A percentile compares a stretch with the other conserved stretches of the same genome.
These are phyloP conservation scores for Periconia macrospinosa DNA, from an alignment of 2,329 filamentous ascomycete genomes.

Conservation along the genomic window DNA sequence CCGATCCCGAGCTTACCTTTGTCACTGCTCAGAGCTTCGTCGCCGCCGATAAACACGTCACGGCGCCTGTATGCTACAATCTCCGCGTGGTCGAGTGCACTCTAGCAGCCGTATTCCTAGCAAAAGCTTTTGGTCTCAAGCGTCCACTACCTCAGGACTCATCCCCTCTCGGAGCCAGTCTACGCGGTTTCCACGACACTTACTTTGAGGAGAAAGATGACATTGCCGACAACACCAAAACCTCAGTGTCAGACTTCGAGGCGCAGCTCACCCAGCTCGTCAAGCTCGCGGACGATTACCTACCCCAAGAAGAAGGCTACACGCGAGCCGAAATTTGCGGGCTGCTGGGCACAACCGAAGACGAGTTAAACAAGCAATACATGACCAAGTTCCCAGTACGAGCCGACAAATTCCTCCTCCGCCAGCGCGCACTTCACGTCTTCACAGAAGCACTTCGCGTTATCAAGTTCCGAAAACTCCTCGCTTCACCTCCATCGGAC, in stretches of 20 bases:
- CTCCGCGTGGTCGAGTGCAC: slow-evolving; percentile 94
- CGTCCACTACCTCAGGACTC: slow-evolving; percentile 70
- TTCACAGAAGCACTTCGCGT: slow-evolving; percentile 88
- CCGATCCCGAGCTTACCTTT: slow-evolving; percentile 82
- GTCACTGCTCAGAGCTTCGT: slow-evolving; percentile 95
- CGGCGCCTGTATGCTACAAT: slow-evolving; percentile 93
- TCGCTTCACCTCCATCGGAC: slow-evolving; percentile 52
- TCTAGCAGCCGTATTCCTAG: slow-evolving; percentile 72
- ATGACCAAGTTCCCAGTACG: slow-evolving; percentile 88
- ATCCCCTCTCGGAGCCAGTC: slow-evolving; percentile 77
- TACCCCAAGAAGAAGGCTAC: slow-evolving; percentile 81
- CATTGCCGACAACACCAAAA: slow-evolving; percentile 52
- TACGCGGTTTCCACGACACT: slow-evolving; percentile 83
- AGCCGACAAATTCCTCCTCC: slow-evolving; percentile 82
- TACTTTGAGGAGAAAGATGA: slow-evolving; percentile 65
- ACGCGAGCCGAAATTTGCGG: slow-evolving; percentile 81
- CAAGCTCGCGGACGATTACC: slow-evolving; percentile 67
- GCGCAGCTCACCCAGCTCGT: slow-evolving; percentile 75
- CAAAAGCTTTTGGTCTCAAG: slow-evolving; percentile 62
- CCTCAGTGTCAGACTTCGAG: slow-evolving; percentile 47
- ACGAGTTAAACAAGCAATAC: slow-evolving; percentile 75
- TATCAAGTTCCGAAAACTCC: slow-evolving; percentile 75
- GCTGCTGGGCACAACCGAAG: slow-evolving; percentile 68
- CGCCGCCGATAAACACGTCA: slow-evolving; percentile 90
- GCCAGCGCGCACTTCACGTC: slow-evolving; percentile 86